phyloP scores from a whole-genome alignment of 805 yeast species.

The Candida broadrunensis region DNA sequence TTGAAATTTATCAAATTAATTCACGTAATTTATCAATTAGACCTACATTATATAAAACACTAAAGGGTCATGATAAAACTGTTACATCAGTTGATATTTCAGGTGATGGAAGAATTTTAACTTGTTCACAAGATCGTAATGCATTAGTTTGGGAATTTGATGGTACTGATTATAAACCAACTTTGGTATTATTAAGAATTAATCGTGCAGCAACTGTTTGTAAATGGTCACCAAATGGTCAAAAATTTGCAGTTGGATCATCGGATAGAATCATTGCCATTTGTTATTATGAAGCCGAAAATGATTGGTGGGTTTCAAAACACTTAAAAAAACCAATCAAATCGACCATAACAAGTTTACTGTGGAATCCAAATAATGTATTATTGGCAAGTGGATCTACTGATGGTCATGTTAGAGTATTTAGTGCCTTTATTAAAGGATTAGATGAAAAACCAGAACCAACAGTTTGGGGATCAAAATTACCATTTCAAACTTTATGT shows the following conservation, averaged over 20 bases:
- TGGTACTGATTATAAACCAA: conserved; percentile 69
- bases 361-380: conserved; percentile 94
- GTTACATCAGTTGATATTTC: conserved; percentile 95
- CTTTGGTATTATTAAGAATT: conserved; percentile 87
- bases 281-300: conserved; percentile 92
- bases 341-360: conserved; percentile 76
- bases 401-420: conserved; percentile 88
- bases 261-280: conserved; percentile 93
- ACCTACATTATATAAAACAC: conserved; percentile 62
- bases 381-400: conserved; percentile 88
- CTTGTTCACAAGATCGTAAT: conserved; percentile 96
- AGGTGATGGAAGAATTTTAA: conserved; percentile 82
- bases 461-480: conserved; percentile 88
- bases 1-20: conserved; percentile 64
- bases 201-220: conserved; percentile 94
- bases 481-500: conserved; percentile 90
- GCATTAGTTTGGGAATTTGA: conserved; percentile 92
- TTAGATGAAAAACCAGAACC: conserved; percentile 80
- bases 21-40: conserved; percentile 37
- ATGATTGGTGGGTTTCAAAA: conserved; percentile 99
- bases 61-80: conserved; percentile 86
- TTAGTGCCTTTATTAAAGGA: conserved; percentile 85
- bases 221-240: conserved; percentile 93
- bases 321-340: conserved; percentile 94
- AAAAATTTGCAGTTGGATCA: conserved; percentile 95